Base-by-base conservation (phyloP, 164 flowering plant species). In the Nymphaea colorata region DNA sequence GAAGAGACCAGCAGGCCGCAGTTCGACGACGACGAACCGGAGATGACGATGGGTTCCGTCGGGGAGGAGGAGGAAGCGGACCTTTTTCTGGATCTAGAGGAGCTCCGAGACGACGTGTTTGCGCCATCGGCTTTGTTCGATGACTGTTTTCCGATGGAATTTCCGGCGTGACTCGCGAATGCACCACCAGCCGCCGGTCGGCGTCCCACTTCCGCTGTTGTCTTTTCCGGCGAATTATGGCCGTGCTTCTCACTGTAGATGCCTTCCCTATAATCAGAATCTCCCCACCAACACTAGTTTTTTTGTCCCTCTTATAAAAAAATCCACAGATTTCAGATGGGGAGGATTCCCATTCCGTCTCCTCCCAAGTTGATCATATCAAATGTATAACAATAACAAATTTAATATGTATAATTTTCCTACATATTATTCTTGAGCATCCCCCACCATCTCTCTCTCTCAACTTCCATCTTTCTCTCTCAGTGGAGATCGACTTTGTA, bases 21-120 rank as follows among this genome's bases (percentile, higher is more conserved):
- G 66, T 53, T 66, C 18, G 66, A 59, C 36, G 80, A 75, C 42
- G 47, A 66, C 17, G 69, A 67, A 6, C 77, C 73, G 17, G 83
- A 69, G 2, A 51, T 4, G 8, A 51, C 57, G 57, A 4, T 51
- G 57, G 57, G 57, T 8, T 51, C 57, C 8, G 14, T 51, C 57
- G 75, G 69, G 2, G 80, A 73, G 4, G 80, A 73, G 4, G 87
- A 81, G 10, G 85, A 78, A 11, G 93, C 88, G 59, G 96, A 88
- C 76, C 82, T 93, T 78, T 87, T 83, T 62, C 79, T 64, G 72
- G 96, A 87, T 45, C 73, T 90, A 66, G 96, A 84, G 15, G 87
- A 81, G 43, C 64, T 87, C 57, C 57, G 12, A 51, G 57, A 51
- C 57, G 57, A 51, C 14, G 57, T 51, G 14, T 51, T 51, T 51